A percentile compares a stretch with the other conserved stretches of the same genome.
These are phyloP conservation scores for Penicillium bialowiezense DNA, from an alignment of 495 filamentous ascomycete genomes.

Conservation along the genomic window DNA sequence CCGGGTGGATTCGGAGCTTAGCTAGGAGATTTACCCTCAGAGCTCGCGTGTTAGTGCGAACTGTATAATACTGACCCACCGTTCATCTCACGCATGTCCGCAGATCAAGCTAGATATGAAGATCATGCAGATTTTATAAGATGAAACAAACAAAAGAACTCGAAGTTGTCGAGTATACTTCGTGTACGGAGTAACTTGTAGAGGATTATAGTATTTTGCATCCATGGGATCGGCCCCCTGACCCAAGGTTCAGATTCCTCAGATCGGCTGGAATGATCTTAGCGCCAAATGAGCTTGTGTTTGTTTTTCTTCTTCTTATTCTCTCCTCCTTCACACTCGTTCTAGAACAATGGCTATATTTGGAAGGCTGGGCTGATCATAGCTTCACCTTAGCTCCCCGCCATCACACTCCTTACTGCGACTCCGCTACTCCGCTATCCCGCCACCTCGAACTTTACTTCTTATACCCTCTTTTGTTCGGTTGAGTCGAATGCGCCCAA, in stretches of 20 bases:
- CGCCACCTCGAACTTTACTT: neutral
- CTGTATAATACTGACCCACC: too few species aligned
- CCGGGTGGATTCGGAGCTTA: too few species aligned
- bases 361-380: slow-evolving; percentile 1
- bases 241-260: slow-evolving; percentile 9
- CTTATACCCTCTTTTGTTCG: slow-evolving; percentile 6
- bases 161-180: too few species aligned
- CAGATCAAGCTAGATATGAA: too few species aligned
- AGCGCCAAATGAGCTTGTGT: slow-evolving; percentile 18
- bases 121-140: too few species aligned
- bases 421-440: too few species aligned
- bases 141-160: too few species aligned
- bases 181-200: too few species aligned
- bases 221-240: neutral
- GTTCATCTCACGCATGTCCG: too few species aligned
- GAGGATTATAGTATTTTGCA: too few species aligned
- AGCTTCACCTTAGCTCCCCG: slow-evolving; percentile 9
- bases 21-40: too few species aligned
- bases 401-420: neutral
- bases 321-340: slow-evolving; percentile 4
- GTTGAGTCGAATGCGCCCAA: slow-evolving; percentile 11
- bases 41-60: too few species aligned
- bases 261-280: slow-evolving; percentile 27
- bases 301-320: neutral
- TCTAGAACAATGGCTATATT: neutral